These are phyloP conservation scores for Phytopythium kandeliae DNA, from an alignment of 352 stramenopile species.

Conservation along the genomic window DNA sequence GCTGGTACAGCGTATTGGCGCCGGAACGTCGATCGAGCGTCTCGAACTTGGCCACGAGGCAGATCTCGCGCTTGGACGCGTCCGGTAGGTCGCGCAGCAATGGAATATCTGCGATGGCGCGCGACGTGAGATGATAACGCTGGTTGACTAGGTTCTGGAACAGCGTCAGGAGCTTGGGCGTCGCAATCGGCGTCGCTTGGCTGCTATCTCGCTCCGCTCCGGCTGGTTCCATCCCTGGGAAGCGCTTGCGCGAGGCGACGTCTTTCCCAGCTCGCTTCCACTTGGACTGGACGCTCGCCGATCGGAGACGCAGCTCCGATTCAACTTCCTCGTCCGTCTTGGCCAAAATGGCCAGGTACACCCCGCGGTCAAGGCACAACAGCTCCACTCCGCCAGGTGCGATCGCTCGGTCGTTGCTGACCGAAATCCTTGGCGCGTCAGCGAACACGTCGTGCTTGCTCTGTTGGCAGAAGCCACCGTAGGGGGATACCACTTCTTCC, in stretches of 20 bases:
- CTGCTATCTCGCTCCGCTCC: slow-evolving; percentile 7
- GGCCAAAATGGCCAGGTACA: slow-evolving; percentile 24
- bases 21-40: slow-evolving; percentile 41
- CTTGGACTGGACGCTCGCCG: slow-evolving; percentile 31
- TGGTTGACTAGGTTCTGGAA: slow-evolving; percentile 71
- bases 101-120: slow-evolving; percentile 42
- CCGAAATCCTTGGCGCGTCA: slow-evolving; percentile 7
- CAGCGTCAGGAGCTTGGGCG: slow-evolving; percentile 49
- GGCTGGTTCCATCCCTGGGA: slow-evolving; percentile 11
- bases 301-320: slow-evolving; percentile 30
- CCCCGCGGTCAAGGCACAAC: slow-evolving; percentile 29
- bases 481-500: slow-evolving; percentile 33
- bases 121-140: slow-evolving; percentile 51
- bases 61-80: slow-evolving; percentile 31
- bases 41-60: slow-evolving; percentile 48
- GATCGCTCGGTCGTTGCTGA: not conserved
- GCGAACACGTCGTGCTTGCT: slow-evolving; percentile 35
- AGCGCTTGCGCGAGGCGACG: slow-evolving; percentile 7
- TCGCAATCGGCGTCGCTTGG: slow-evolving; percentile 12
- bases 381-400: slow-evolving; percentile 15
- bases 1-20: slow-evolving; percentile 12
- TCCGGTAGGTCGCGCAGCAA: slow-evolving; percentile 35
- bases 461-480: slow-evolving; percentile 16
- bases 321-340: slow-evolving; percentile 50
- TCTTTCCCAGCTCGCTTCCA: slow-evolving; percentile 40